A percentile compares a stretch with the other conserved stretches of the same genome.
Evolutionary conservation across 495 filamentous ascomycete genomes (phyloP).

Genomic region (Elasticomyces elasticus): DNA sequence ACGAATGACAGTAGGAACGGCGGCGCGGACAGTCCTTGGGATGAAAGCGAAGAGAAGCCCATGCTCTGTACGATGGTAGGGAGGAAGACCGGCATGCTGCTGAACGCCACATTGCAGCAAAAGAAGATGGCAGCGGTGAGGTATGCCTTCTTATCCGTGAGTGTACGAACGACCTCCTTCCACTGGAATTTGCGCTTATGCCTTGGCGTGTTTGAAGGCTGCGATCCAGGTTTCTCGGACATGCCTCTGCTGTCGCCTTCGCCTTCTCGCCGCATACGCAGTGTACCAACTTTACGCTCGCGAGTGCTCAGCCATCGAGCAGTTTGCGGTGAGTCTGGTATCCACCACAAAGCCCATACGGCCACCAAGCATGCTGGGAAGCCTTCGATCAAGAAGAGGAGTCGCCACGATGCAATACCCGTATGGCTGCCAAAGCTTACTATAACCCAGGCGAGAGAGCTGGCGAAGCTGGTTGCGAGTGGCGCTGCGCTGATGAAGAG

Average conservation of each 20-base stretch:
- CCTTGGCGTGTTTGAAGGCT: slow-evolving; percentile 2
- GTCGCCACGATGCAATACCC: slow-evolving; percentile 50
- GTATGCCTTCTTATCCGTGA: slow-evolving; percentile 57
- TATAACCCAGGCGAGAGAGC: slow-evolving; percentile 51
- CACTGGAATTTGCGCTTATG: slow-evolving; percentile 34
- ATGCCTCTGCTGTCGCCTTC: slow-evolving; percentile 11
- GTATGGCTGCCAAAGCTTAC: slow-evolving; percentile 35
- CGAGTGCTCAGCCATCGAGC: slow-evolving; percentile 41
- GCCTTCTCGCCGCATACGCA: slow-evolving; percentile 40
- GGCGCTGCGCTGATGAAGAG: slow-evolving; percentile 55
- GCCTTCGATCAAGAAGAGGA: slow-evolving; percentile 52
- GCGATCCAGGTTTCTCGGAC: neutral
- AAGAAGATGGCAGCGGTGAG: slow-evolving; percentile 50
- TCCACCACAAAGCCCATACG: slow-evolving; percentile 42
- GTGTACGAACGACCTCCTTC: slow-evolving; percentile 42
- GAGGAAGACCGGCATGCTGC: slow-evolving; percentile 32
- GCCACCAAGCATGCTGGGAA: slow-evolving; percentile 52
- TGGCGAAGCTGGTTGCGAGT: slow-evolving; percentile 59
- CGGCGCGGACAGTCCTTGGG: slow-evolving; percentile 32
- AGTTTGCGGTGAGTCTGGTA: slow-evolving; percentile 46
- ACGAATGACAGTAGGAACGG: slow-evolving; percentile 31
- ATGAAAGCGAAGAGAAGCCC: slow-evolving; percentile 25
- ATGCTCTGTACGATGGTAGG: slow-evolving; percentile 32
- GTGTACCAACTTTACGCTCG: slow-evolving; percentile 39
- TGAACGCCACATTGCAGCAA: slow-evolving; percentile 33